Conservation (phyloP, 108 stramenopile genomes). For the Aurantiochytrium sp. region DNA sequence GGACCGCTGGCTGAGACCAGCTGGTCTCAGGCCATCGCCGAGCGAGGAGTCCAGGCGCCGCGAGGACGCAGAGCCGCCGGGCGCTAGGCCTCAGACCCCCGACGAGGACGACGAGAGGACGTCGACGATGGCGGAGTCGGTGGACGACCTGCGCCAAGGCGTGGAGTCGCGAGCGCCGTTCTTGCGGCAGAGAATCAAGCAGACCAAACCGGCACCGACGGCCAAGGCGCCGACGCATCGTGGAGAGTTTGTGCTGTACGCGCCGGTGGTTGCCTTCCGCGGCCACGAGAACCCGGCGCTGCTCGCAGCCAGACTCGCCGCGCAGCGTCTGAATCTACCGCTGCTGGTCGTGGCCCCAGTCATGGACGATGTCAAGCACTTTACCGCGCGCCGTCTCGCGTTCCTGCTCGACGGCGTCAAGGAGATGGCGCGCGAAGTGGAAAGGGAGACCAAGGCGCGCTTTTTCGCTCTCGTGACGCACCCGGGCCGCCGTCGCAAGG, state of each 20-base stretch:
- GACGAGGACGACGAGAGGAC: too few relatives aligned
- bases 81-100: too few relatives aligned
- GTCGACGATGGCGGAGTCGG: too few relatives aligned
- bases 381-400: neutral
- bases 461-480: neutral
- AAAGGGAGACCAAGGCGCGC: neutral
- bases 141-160: too few relatives aligned
- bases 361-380: neutral
- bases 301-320: neutral
- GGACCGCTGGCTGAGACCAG: too few relatives aligned
- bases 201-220: too few relatives aligned
- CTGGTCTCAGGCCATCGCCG: too few relatives aligned
- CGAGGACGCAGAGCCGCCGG: too few relatives aligned
- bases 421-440: neutral
- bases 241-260: neutral
- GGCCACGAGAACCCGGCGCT: neutral
- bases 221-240: neutral
- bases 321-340: neutral
- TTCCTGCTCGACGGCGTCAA: neutral
- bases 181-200: too few relatives aligned
- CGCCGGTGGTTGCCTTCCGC: neutral
- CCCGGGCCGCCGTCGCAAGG: neutral
- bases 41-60: too few relatives aligned
- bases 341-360: neutral
- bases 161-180: too few relatives aligned